Conservation (phyloP, 495 filamentous ascomycete species). For the Neurospora sp. region DNA sequence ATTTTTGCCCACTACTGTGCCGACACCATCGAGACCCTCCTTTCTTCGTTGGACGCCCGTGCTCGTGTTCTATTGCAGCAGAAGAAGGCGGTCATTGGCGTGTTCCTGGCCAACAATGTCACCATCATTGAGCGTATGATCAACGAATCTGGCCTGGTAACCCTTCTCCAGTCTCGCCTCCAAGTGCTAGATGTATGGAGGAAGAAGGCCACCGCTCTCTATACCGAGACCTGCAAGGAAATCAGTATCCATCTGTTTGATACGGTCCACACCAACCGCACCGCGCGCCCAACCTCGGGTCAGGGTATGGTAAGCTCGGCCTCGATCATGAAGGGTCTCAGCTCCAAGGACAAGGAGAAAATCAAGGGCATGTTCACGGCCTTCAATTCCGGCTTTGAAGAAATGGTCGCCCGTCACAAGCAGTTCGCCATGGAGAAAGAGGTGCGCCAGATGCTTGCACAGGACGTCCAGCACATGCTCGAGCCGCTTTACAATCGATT, state of each 20-base stretch:
- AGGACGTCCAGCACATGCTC: conserved; percentile 78
- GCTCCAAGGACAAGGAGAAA: conserved; percentile 82
- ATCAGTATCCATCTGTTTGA: conserved; percentile 78
- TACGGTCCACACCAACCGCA: conserved; percentile 78
- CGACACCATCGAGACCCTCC: conserved; percentile 75
- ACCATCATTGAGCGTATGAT: conserved; percentile 80
- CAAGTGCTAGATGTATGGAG: conserved; percentile 68
- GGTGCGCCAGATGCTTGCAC: conserved; percentile 63
- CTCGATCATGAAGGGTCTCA: conserved; percentile 70
- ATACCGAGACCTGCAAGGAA: conserved; percentile 84
- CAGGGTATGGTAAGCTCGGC: conserved; percentile 61
- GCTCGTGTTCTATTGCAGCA: conserved; percentile 58
- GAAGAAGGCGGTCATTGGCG: conserved; percentile 67
- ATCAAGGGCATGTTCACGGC: conserved; percentile 89
- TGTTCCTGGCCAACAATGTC: conserved; percentile 87
- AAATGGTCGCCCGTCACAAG: conserved; percentile 73
- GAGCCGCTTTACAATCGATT: conserved; percentile 93
- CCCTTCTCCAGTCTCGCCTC: conserved; percentile 56
- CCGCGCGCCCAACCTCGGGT: conserved; percentile 55
- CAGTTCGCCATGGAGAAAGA: conserved; percentile 75
- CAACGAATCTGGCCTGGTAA: conserved; percentile 64
- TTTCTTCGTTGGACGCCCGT: conserved; percentile 68
- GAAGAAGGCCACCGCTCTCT: conserved; percentile 72
- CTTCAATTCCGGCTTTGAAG: conserved; percentile 88
- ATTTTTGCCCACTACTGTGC: conserved; percentile 81